A percentile compares a stretch with the other conserved stretches of the same genome.
Conservation (phyloP, 139 green algal genomes). For the Zygnema cylindricum region DNA sequence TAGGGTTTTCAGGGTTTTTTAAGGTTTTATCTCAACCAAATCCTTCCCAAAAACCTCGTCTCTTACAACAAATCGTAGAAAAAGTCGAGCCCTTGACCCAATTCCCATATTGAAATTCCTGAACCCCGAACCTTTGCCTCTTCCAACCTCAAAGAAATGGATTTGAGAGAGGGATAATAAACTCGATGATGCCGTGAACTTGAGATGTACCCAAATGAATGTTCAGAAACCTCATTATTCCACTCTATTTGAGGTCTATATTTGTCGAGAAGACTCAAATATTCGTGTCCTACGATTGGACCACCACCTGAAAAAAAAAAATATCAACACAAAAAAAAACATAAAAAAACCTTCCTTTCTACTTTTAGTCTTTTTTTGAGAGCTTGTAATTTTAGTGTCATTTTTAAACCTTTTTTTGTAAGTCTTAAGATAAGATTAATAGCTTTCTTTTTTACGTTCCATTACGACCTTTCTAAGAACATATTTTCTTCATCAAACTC, state of each 20-base stretch:
- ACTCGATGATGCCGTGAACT: neutral
- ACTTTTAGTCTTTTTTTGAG: too few species aligned
- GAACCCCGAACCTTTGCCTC: constrained; percentile 38
- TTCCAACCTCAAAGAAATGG: constrained; percentile 56
- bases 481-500: too few species aligned
- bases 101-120: constrained; percentile 65
- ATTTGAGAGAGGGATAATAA: constrained; percentile 62
- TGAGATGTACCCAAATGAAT: constrained; percentile 51
- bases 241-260: constrained; percentile 45
- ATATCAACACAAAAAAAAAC: neutral
- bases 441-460: too few species aligned
- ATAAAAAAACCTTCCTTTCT: too few species aligned
- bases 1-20: too few species aligned
- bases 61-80: constrained; percentile 63
- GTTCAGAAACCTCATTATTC: constrained; percentile 41
- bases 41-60: too few species aligned
- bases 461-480: too few species aligned
- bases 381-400: too few species aligned
- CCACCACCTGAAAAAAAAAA: constrained; percentile 12
- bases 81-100: constrained; percentile 63
- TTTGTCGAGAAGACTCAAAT: constrained; percentile 44
- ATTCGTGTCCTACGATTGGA: constrained; percentile 48
- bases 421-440: too few species aligned
- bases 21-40: too few species aligned
- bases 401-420: too few species aligned